Conservation (phyloP, 2,329 filamentous ascomycete genomes). For the Aspergillus novofumigatus region DNA sequence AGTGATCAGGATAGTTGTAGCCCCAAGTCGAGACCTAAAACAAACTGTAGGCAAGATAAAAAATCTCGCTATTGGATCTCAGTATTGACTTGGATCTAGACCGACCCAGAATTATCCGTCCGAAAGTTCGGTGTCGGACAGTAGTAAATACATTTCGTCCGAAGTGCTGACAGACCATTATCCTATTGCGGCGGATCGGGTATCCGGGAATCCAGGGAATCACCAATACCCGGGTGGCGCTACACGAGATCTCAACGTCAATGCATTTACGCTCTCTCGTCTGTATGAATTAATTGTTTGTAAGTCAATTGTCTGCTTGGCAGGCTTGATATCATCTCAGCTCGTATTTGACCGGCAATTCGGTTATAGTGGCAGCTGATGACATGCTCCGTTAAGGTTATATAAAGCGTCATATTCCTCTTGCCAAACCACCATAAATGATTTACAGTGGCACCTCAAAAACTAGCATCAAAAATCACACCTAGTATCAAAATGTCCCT, state of each 20-base stretch:
- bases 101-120: background rate
- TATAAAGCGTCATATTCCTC: background rate
- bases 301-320: background rate
- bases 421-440: background rate
- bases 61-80: background rate
- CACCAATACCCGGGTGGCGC: background rate
- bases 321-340: background rate
- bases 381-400: background rate
- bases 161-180: background rate
- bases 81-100: background rate
- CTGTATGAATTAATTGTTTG: background rate
- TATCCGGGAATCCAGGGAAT: background rate
- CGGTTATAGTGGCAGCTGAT: background rate
- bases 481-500: background rate
- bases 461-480: background rate
- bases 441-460: background rate
- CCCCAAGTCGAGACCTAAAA: background rate
- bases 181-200: background rate
- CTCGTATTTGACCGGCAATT: background rate
- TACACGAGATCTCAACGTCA: background rate
- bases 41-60: background rate
- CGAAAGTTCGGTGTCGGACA: background rate
- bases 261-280: background rate
- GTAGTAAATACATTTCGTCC: background rate
- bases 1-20: too few relatives aligned